Evolutionary conservation across 2,329 filamentous ascomycete genomes (phyloP), one percentile per base, ranked within the genome.

Genomic region (Aschersonia sp.): DNA sequence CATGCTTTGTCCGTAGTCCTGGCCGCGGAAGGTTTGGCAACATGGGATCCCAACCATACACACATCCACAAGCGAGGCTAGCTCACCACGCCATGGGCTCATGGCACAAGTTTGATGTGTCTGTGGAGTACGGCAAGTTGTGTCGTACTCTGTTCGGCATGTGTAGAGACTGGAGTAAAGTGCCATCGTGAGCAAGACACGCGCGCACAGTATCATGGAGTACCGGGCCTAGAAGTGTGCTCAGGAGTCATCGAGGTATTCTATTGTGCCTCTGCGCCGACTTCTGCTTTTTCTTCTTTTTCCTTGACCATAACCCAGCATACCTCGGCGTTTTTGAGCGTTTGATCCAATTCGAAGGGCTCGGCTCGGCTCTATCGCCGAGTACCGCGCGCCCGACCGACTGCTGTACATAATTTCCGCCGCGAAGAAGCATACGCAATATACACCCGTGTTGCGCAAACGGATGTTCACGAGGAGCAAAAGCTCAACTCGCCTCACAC

Each of bases 121-220:
- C 44, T 4, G 51, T 55, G n/a, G 55, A 56, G 40, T 55, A 53
- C 30, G 55, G 55, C 47, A 56, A 56, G 47, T 54, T 56, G n/a
- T 56, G 55, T 35, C 50, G 55, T 9, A 56, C 55, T 4, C 41
- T 52, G 5, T 54, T 56, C 20, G 55, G 54, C 5, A 45, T 53
- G 45, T 56, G 54, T 38, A 52, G 41, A 44, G 50, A 55, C 9
- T 56, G 55, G 55, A 50, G 51, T 40, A 56, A 56, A 44, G 48
- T 52, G 9, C 47, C 53, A 4, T 42, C 40, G 20, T 42, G 20
- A 42, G 40, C 35, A 20, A 20, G 35, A 12, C 35, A 12, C 35
- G 12, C 12, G 12, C 7, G 12, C 35, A 38, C 12, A 38, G 7
- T 38, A 12, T 38, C 12, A 38, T 38, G 7, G 7, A 4, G 7